Evolutionary conservation across 2,329 filamentous ascomycete genomes (phyloP).

Genomic region (Fusarium protoensiforme): DNA sequence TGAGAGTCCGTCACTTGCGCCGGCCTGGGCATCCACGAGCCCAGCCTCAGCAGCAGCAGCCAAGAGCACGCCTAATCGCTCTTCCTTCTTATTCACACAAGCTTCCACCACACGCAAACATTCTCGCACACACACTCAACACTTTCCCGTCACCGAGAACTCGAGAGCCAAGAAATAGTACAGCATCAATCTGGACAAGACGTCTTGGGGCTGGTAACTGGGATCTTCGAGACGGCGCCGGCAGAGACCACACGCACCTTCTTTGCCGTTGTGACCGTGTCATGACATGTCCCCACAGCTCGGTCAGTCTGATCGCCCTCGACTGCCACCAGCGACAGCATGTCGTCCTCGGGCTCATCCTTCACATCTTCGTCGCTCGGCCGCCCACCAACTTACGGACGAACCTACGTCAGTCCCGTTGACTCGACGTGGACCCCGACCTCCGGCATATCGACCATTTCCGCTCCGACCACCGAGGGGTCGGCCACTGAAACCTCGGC

Average conservation of each 20-base stretch:
- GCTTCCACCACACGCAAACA: slow-evolving; percentile 6
- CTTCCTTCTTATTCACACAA: slow-evolving; percentile 10
- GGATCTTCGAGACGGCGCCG: slow-evolving; percentile 36
- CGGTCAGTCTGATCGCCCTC: slow-evolving; percentile 43
- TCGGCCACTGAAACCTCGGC: slow-evolving; percentile 54
- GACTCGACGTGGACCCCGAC: slow-evolving; percentile 60
- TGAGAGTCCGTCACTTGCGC: slow-evolving; percentile 27
- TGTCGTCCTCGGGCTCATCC: slow-evolving; percentile 62
- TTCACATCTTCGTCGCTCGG: slow-evolving; percentile 59
- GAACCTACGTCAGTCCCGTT: slow-evolving; percentile 55
- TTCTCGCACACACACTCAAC: not conserved
- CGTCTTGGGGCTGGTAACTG: slow-evolving; percentile 27
- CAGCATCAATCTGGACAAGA: slow-evolving; percentile 15
- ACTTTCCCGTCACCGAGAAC: slow-evolving; percentile 1
- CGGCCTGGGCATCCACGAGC: slow-evolving; percentile 15
- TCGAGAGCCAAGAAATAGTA: slow-evolving; percentile 20
- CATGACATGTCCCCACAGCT: slow-evolving; percentile 46
- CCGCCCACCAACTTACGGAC: slow-evolving; percentile 54
- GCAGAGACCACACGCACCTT: slow-evolving; percentile 35
- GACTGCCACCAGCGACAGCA: slow-evolving; percentile 46
- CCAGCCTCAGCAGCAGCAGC: not conserved
- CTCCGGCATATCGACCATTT: slow-evolving; percentile 56
- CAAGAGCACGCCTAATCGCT: slow-evolving; percentile 17
- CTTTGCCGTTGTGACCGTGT: slow-evolving; percentile 41
- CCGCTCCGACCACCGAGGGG: slow-evolving; percentile 53